phyloP scores from a whole-genome alignment of 208 protist genomes.

The Leptomonas seymouri region DNA sequence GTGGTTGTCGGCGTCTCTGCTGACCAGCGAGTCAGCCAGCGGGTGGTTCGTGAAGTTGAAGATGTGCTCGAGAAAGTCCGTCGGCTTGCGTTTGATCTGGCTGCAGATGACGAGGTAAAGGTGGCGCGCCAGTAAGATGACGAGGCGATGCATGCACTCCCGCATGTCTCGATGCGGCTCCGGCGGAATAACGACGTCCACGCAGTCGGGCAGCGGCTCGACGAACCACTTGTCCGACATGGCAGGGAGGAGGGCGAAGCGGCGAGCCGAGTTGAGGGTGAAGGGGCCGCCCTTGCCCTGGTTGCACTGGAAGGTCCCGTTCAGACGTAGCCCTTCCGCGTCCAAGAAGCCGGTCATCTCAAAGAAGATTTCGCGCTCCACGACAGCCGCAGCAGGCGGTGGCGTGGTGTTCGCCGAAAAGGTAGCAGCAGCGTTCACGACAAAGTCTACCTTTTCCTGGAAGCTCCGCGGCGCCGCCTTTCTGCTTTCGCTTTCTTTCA shows the following conservation, averaged over 20 bases:
- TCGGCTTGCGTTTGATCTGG: slow-evolving; percentile 41
- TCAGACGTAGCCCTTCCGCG: slow-evolving; percentile 73
- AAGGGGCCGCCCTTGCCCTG: slow-evolving; percentile 64
- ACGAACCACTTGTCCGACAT: slow-evolving; percentile 62
- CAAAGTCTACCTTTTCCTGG: slow-evolving; percentile 24
- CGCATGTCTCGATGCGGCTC: slow-evolving; percentile 49
- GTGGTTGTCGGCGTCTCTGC: slow-evolving; percentile 42
- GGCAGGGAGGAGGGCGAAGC: slow-evolving; percentile 45
- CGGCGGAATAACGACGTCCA: slow-evolving; percentile 55
- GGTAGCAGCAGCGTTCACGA: slow-evolving; percentile 5
- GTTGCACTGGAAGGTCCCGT: slow-evolving; percentile 58
- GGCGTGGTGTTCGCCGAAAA: neutral
- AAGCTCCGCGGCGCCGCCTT: slow-evolving; percentile 6
- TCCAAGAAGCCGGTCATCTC: slow-evolving; percentile 62
- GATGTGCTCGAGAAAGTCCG: slow-evolving; percentile 64
- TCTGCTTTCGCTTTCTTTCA: slow-evolving; percentile 1
- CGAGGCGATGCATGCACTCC: slow-evolving; percentile 79
- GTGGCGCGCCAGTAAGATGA: slow-evolving; percentile 83
- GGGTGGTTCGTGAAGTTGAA: slow-evolving; percentile 78
- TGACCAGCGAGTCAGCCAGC: slow-evolving; percentile 62
- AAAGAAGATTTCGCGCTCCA: slow-evolving; percentile 26
- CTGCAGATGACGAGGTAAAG: slow-evolving; percentile 81
- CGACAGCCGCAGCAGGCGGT: neutral
- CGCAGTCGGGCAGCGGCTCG: slow-evolving; percentile 80
- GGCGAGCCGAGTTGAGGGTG: slow-evolving; percentile 50